Percentiles rank a stretch among this genome's conserved stretches.
Evolutionary conservation across 352 stramenopile genomes (phyloP).

Genomic region (Lagenidium giganteum): DNA sequence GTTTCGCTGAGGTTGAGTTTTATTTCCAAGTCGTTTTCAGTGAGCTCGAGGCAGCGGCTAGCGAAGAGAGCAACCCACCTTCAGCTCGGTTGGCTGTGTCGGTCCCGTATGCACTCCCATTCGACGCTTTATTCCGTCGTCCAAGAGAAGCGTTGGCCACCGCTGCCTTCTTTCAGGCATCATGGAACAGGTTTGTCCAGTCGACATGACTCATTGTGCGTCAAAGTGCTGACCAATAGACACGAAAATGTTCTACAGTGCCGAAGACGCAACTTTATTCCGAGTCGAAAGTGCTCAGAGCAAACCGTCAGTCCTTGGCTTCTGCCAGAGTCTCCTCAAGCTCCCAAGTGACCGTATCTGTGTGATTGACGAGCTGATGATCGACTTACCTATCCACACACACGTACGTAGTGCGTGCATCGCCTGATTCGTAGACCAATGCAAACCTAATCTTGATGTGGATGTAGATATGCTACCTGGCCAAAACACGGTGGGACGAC

Average conservation of each 20-base stretch:
- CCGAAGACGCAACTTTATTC: conserved; percentile 17
- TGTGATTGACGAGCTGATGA: conserved; percentile 34
- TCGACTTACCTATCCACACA: conserved; percentile 54
- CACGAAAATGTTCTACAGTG: too few species aligned
- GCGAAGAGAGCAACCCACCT: conserved; percentile 14
- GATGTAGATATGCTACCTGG: conserved; percentile 43
- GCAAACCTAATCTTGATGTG: background rate
- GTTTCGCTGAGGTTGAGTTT: conserved; percentile 47
- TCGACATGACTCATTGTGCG: background rate
- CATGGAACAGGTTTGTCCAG: conserved; percentile 6
- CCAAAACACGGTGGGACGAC: conserved; percentile 62
- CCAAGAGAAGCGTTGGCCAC: conserved; percentile 1
- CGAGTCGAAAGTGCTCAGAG: conserved; percentile 8
- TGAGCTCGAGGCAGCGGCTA: conserved; percentile 17
- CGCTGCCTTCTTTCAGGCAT: conserved; percentile 6
- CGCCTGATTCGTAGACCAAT: background rate
- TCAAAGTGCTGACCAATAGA: too few species aligned
- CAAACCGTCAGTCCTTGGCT: conserved; percentile 12
- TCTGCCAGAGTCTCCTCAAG: conserved; percentile 33
- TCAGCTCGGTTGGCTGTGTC: background rate
- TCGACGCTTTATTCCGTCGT: conserved; percentile 11
- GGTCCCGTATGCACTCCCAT: conserved; percentile 1
- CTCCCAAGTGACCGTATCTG: conserved; percentile 21
- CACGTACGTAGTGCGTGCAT: conserved; percentile 32
- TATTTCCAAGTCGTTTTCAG: conserved; percentile 58